Evolutionary conservation across 2,329 filamentous ascomycete species (phyloP).

Genomic region (Rugonectria rugulosa): DNA sequence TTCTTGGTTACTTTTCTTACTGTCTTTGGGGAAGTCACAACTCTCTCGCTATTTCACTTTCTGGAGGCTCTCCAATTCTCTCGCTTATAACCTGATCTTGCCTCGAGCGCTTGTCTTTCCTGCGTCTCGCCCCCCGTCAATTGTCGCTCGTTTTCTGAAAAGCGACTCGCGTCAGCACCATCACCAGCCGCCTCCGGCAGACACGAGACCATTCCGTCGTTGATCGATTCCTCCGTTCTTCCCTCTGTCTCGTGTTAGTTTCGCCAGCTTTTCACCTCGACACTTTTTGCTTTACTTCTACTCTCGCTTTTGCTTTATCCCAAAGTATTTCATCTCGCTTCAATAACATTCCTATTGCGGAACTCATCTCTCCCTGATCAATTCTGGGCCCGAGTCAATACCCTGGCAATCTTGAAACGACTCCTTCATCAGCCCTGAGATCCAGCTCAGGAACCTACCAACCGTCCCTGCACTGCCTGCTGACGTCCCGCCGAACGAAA

Average conservation of each 20-base stretch:
- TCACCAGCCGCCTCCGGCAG: not conserved
- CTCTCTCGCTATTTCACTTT: conserved; percentile 13
- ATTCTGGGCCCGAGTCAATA: conserved; percentile 31
- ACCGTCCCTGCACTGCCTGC: conserved; percentile 20
- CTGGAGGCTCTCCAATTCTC: not conserved
- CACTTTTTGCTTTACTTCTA: conserved; percentile 23
- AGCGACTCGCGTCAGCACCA: conserved; percentile 8
- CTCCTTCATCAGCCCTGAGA: conserved; percentile 33
- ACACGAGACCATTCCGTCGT: conserved; percentile 30
- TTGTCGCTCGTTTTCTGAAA: conserved; percentile 20
- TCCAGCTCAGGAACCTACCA: conserved; percentile 34
- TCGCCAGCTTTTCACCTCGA: conserved; percentile 8
- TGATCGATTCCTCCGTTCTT: conserved; percentile 33
- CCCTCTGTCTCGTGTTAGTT: conserved; percentile 10
- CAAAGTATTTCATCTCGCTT: conserved; percentile 30
- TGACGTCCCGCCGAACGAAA: conserved; percentile 29
- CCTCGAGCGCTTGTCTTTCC: not conserved
- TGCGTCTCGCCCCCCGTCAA: too few relatives aligned
- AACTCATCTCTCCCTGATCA: conserved; percentile 26
- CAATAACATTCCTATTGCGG: conserved; percentile 31
- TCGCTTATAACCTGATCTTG: not conserved
- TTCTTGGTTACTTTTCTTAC: conserved; percentile 14
- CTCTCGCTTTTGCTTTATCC: conserved; percentile 34
- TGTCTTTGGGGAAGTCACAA: not conserved
- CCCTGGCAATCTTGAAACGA: conserved; percentile 40